phyloP scores from a whole-genome alignment of 2,329 filamentous ascomycete genomes.

The Neobulgaria alba region DNA sequence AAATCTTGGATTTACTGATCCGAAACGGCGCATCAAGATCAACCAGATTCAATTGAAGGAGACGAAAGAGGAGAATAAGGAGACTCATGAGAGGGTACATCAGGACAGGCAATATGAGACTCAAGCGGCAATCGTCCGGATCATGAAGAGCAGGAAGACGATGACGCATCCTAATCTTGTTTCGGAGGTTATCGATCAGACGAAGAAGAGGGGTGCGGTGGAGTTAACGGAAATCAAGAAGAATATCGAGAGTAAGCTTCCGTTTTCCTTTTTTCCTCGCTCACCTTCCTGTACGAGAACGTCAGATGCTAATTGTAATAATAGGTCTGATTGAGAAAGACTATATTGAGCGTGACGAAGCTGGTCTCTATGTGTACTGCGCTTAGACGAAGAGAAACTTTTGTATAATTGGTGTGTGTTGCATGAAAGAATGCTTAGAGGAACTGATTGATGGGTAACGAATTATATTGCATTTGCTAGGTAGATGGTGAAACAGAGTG shows the following conservation, averaged over 20 bases:
- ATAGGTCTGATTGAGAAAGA: conserved; percentile 77
- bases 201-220: conserved; percentile 75
- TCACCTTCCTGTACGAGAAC: conserved; percentile 1
- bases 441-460: too few species aligned
- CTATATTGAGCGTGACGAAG: conserved; percentile 71
- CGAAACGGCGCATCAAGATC: conserved; percentile 90
- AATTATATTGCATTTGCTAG: too few species aligned
- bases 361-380: conserved; percentile 61
- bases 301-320: conserved; percentile 23
- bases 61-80: conserved; percentile 89
- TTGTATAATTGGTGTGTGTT: too few species aligned
- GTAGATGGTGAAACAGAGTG: too few species aligned
- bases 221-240: conserved; percentile 87
- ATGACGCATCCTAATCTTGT: conserved; percentile 84
- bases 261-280: conserved; percentile 23
- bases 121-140: conserved; percentile 90
- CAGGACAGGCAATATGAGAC: conserved; percentile 93
- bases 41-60: conserved; percentile 98
- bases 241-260: conserved; percentile 90
- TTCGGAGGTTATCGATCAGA: conserved; percentile 85
- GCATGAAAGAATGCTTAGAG: too few species aligned
- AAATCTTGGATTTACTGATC: conserved; percentile 67
- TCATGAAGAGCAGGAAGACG: conserved; percentile 89
- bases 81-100: conserved; percentile 81
- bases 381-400: too few species aligned